Evolutionary conservation across 768 basidiomycete species (phyloP).

Genomic region (Tulasnella sp.): DNA sequence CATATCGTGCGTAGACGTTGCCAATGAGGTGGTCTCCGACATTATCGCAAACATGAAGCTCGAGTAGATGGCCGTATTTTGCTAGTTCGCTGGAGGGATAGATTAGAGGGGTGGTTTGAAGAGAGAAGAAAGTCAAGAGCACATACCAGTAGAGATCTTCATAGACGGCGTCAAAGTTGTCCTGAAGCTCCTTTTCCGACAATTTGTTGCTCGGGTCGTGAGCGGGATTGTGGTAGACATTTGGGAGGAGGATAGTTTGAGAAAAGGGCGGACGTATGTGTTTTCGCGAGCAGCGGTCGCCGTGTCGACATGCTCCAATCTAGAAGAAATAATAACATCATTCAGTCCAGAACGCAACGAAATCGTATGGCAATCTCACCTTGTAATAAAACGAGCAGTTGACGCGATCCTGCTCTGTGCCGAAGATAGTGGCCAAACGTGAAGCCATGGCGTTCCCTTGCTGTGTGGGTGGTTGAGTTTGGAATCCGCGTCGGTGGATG

Average conservation of each 20-base stretch:
- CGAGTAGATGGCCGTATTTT: conserved; percentile 93
- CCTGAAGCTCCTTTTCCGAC: conserved; percentile 83
- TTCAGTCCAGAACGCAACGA: neutral
- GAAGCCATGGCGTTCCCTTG: conserved; percentile 31
- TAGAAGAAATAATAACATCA: conserved; percentile 44
- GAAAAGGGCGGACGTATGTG: conserved; percentile 98
- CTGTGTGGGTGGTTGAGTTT: neutral
- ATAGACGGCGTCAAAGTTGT: conserved; percentile 91
- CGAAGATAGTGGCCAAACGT: conserved; percentile 88
- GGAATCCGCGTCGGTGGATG: neutral
- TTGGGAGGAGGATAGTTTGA: conserved; percentile 93
- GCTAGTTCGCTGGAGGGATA: conserved; percentile 62
- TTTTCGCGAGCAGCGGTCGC: conserved; percentile 96
- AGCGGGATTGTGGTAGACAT: conserved; percentile 97
- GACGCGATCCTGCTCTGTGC: conserved; percentile 92
- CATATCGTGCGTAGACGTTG: conserved; percentile 96
- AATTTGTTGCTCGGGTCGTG: conserved; percentile 90
- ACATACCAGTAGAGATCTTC: conserved; percentile 84
- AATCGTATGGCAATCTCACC: conserved; percentile 47
- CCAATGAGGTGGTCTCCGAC: conserved; percentile 99
- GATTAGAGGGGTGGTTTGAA: conserved; percentile 1
- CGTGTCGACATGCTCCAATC: conserved; percentile 99
- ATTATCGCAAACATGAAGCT: conserved; percentile 98
- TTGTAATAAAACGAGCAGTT: conserved; percentile 99
- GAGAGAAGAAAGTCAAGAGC: neutral